A percentile compares a stretch with the other conserved stretches of the same genome.
phyloP scores from a whole-genome alignment of 805 yeast species.

The Starmera amethionina region DNA sequence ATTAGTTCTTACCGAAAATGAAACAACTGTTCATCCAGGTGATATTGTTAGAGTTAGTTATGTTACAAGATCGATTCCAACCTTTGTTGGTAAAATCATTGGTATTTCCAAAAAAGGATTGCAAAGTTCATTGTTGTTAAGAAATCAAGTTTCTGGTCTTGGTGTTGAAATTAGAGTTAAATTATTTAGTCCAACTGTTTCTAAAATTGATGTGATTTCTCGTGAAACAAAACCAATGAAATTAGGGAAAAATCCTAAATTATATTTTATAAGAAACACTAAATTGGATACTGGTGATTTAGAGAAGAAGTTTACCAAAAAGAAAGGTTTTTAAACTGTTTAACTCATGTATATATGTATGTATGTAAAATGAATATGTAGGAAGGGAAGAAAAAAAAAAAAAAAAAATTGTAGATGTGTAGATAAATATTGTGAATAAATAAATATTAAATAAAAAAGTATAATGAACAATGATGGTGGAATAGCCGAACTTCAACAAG shows the following conservation, averaged over 20 bases:
- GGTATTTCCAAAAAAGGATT: conserved; percentile 65
- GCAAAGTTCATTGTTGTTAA: conserved; percentile 66
- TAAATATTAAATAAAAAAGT: not conserved
- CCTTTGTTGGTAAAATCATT: conserved; percentile 69
- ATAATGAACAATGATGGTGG: not conserved
- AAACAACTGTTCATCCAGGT: conserved; percentile 59
- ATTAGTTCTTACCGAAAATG: conserved; percentile 35
- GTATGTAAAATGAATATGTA: no score
- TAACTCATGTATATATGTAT: not conserved
- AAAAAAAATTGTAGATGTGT: no score
- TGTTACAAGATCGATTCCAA: conserved; percentile 42
- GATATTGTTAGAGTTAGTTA: conserved; percentile 74
- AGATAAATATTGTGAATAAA: not conserved
- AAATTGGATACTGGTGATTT: conserved; percentile 69
- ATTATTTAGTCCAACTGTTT: conserved; percentile 68
- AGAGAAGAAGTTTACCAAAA: conserved; percentile 20
- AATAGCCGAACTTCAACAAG: conserved; percentile 1
- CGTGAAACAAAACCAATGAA: conserved; percentile 41
- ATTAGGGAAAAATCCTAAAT: conserved; percentile 74
- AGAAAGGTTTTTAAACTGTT: not conserved
- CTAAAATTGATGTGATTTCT: conserved; percentile 67
- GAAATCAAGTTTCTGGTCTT: conserved; percentile 74
- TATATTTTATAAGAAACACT: conserved; percentile 79
- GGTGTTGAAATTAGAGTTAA: conserved; percentile 83
- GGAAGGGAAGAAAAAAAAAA: no score